Percentiles rank a stretch among this genome's conserved stretches.
phyloP scores from a whole-genome alignment of 2,329 filamentous ascomycete species.

The Phyllosticta paracitricarpa region DNA sequence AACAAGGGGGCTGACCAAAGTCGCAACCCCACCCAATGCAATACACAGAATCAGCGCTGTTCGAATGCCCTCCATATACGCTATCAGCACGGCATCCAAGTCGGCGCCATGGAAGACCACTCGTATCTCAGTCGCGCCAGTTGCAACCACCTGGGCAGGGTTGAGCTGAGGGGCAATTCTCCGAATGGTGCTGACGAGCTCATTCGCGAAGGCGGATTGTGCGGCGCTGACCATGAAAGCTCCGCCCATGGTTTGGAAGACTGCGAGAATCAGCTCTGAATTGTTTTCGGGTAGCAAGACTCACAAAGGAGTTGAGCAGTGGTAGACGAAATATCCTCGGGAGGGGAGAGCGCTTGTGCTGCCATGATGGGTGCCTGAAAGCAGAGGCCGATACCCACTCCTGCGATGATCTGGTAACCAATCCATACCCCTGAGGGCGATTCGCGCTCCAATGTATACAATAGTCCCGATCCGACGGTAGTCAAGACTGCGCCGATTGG shows the following conservation, averaged over 20 bases:
- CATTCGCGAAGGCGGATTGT: slow-evolving; percentile 61
- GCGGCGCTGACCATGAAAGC: slow-evolving; percentile 55
- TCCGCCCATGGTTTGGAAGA: slow-evolving; percentile 57
- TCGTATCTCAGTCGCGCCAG: slow-evolving; percentile 32
- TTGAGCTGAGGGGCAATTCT: slow-evolving; percentile 31
- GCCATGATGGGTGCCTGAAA: slow-evolving; percentile 15
- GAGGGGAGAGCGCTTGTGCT: slow-evolving; percentile 7
- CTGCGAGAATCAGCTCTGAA: not conserved
- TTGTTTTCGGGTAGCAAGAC: not conserved
- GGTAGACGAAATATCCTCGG: slow-evolving; percentile 8
- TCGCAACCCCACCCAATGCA: slow-evolving; percentile 30
- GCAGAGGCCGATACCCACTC: slow-evolving; percentile 15
- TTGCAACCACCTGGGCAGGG: slow-evolving; percentile 26
- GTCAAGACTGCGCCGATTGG: slow-evolving; percentile 22
- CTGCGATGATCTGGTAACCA: slow-evolving; percentile 20
- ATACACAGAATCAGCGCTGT: slow-evolving; percentile 44
- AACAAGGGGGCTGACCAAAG: not conserved
- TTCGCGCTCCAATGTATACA: slow-evolving; percentile 16
- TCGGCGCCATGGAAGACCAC: not conserved
- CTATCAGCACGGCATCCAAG: slow-evolving; percentile 13
- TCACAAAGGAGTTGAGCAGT: slow-evolving; percentile 33
- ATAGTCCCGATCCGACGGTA: slow-evolving; percentile 19
- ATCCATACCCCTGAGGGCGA: slow-evolving; percentile 18
- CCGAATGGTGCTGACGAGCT: slow-evolving; percentile 44
- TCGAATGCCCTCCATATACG: slow-evolving; percentile 23